Conservation (phyloP, 1,139 yeast species). For the Chernovozyma sophiae-reginae region DNA sequence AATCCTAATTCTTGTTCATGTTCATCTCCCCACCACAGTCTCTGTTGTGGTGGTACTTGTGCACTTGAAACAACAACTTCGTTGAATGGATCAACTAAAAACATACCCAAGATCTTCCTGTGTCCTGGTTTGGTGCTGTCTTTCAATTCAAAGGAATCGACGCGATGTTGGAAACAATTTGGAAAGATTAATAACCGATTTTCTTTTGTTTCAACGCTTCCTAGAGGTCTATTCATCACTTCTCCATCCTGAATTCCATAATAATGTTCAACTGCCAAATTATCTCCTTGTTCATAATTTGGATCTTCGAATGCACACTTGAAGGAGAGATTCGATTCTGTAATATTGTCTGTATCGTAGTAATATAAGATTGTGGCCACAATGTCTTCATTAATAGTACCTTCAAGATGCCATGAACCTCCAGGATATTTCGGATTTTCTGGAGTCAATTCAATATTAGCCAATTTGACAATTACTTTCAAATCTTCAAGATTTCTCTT, state of each 20-base stretch:
- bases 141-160: slow-evolving; percentile 32
- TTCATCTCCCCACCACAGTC: slow-evolving; percentile 5
- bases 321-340: slow-evolving; percentile 32
- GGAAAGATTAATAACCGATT: slow-evolving; percentile 36
- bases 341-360: slow-evolving; percentile 39
- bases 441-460: slow-evolving; percentile 41
- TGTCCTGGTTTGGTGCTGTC: slow-evolving; percentile 35
- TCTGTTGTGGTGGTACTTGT: slow-evolving; percentile 29
- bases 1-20: slow-evolving; percentile 6
- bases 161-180: slow-evolving; percentile 37
- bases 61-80: slow-evolving; percentile 24
- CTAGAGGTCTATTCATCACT: slow-evolving; percentile 18
- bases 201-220: slow-evolving; percentile 22
- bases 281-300: slow-evolving; percentile 33
- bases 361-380: slow-evolving; percentile 41
- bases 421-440: slow-evolving; percentile 37
- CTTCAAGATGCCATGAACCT: slow-evolving; percentile 47
- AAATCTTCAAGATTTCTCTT: slow-evolving; percentile 15
- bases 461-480: slow-evolving; percentile 39
- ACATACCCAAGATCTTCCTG: slow-evolving; percentile 39
- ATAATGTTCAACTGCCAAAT: slow-evolving; percentile 17
- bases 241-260: slow-evolving; percentile 31
- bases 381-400: slow-evolving; percentile 39
- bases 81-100: slow-evolving; percentile 37
- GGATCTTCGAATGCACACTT: slow-evolving; percentile 31